Evolutionary conservation across 352 stramenopile genomes (phyloP).

Genomic region (Pythium coloratum): DNA sequence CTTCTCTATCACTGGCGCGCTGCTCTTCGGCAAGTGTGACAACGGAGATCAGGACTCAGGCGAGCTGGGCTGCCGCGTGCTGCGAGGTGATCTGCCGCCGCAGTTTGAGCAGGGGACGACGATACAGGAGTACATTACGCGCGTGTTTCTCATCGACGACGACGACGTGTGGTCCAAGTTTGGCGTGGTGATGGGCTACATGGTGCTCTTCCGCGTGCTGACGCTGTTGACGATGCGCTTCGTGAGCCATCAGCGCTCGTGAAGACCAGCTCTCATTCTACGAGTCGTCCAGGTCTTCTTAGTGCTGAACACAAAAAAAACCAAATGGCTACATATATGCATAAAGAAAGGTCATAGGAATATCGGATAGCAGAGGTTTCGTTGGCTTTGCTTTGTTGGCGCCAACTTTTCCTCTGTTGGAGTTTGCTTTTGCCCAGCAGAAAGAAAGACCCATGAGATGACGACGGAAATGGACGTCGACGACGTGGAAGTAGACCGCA

Average conservation of each 20-base stretch:
- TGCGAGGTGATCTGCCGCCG: slow-evolving; percentile 20
- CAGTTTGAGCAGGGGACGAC: neutral
- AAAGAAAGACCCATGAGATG: neutral
- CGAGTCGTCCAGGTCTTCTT: no score
- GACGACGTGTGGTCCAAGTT: neutral
- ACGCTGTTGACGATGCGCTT: slow-evolving; percentile 52
- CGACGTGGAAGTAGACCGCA: neutral
- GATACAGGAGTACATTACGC: slow-evolving; percentile 24
- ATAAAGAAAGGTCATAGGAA: neutral
- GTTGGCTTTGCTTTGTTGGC: slow-evolving; percentile 5
- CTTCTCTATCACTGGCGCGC: slow-evolving; percentile 33
- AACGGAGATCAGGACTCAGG: no score
- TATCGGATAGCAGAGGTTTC: neutral
- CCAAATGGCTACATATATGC: neutral
- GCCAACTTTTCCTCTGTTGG: slow-evolving; percentile 9
- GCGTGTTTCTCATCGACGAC: slow-evolving; percentile 43
- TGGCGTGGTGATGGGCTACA: neutral
- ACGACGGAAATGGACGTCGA: neutral
- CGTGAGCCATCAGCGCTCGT: slow-evolving; percentile 44
- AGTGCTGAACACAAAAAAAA: no score
- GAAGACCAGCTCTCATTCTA: neutral
- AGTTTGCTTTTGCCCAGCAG: no score
- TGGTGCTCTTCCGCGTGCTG: slow-evolving; percentile 22
- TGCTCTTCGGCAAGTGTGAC: slow-evolving; percentile 45
- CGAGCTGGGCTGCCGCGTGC: slow-evolving; percentile 40